Base-by-base conservation (phyloP, 306 rosid genomes). In the Castanea crenata region DNA sequence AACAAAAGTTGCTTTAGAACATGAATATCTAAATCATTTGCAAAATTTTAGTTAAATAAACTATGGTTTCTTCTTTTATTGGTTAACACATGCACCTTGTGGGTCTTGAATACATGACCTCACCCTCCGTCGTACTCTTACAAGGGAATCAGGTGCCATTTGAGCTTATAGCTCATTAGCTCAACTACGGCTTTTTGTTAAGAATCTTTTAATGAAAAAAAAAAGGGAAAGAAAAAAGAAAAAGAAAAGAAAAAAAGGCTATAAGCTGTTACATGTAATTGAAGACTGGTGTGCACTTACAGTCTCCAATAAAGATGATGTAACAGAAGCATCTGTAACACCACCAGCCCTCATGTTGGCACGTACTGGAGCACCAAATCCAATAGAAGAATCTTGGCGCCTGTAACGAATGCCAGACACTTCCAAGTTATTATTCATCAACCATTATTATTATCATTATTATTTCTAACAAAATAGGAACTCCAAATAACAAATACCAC, bases 321-420 rank as follows among this genome's bases (percentile, higher is more conserved):
- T 84, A 86, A 96, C 87, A 20, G 84, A 83, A 58, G 94, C 90
- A 80, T 93, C 97, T 69, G 98, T 96, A 80, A 91, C 91, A 76
- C 92, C 83, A 41, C 96, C 96, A 12, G 91, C 52, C 88, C 90
- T 90, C 98, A 96, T 89, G 88, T 88, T 96, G 81, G 98, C 92
- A 72, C 99, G 95, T 51, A 93, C 86, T 14, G 96, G 99, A 61
- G 97, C 94, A 82, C 99, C 99, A 75, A 96, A 96, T 80, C 99
- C 99, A 82, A 96, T 90, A 74, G 97, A 96, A 78, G 98, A 93
- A 85, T 93, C 99, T 76, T 92, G 98, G 61, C 89, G 94, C 83
- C 99, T 96, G 83, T 46, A 82, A 81, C 64, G 64, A 56, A 82
- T 74, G 59, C 23, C 79, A 75, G 58, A 65, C 65, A 65, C 11